Conservation (phyloP, 2,329 filamentous ascomycete species). For the Arthrinium puccinioides region DNA sequence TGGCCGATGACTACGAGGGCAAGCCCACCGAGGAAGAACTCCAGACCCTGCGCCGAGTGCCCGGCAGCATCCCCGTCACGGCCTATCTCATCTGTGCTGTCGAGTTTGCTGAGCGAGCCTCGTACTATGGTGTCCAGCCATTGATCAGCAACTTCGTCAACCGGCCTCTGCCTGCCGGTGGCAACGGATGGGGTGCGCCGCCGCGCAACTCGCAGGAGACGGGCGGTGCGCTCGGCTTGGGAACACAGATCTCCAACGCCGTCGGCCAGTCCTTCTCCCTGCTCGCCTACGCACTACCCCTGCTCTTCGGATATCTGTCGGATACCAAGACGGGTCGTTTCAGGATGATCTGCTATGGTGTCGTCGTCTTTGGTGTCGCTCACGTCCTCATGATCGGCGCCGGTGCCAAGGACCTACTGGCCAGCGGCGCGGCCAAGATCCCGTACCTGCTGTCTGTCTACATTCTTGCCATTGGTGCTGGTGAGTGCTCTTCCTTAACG, state of each 20-base stretch:
- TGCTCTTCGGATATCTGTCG: constrained; percentile 49
- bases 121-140: constrained; percentile 50
- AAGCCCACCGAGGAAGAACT: constrained; percentile 40
- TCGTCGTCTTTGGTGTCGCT: constrained; percentile 59
- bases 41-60: constrained; percentile 28
- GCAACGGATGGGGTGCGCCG: constrained; percentile 37
- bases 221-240: constrained; percentile 52
- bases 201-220: constrained; percentile 34
- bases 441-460: constrained; percentile 47
- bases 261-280: constrained; percentile 48
- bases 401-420: constrained; percentile 37
- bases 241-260: constrained; percentile 44
- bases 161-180: constrained; percentile 45
- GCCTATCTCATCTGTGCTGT: constrained; percentile 52
- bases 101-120: constrained; percentile 54
- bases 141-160: constrained; percentile 56
- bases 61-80: constrained; percentile 41
- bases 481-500: constrained; percentile 41
- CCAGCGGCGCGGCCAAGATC: constrained; percentile 37
- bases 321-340: constrained; percentile 66
- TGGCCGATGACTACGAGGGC: constrained; percentile 22
- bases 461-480: constrained; percentile 52
- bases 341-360: constrained; percentile 63
- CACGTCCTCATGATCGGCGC: constrained; percentile 63
- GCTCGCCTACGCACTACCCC: constrained; percentile 49